A percentile compares a stretch with the other conserved stretches of the same genome.
These are phyloP conservation scores for Clonostachys byssicola DNA, from an alignment of 2,329 filamentous ascomycete genomes.

Conservation along the genomic window DNA sequence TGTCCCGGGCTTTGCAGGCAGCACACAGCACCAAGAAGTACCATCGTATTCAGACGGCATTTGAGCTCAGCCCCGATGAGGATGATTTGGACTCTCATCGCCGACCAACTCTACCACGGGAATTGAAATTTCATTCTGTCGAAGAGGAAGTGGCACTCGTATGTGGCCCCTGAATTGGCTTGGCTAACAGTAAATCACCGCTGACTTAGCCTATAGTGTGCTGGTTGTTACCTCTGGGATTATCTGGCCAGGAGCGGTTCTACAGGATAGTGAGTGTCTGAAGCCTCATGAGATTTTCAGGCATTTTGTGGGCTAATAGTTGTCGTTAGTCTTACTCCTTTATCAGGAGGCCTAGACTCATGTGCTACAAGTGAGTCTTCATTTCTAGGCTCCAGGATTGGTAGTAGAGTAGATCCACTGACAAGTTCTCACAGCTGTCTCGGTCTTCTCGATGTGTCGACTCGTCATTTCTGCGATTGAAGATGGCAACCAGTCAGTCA, in stretches of 20 bases:
- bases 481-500: constrained; percentile 20
- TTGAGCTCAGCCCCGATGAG: constrained; percentile 1
- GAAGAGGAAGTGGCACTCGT: background rate
- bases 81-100: background rate
- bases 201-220: background rate
- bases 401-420: background rate
- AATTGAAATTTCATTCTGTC: background rate
- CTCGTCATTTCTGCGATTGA: constrained; percentile 45
- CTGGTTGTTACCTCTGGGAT: constrained; percentile 41
- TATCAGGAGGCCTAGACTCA: constrained; percentile 29
- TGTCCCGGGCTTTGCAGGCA: constrained; percentile 52
- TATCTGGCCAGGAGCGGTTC: constrained; percentile 43
- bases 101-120: background rate
- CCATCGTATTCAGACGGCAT: background rate
- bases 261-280: constrained; percentile 45
- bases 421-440: constrained; percentile 7
- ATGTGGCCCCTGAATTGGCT: background rate
- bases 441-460: constrained; percentile 45
- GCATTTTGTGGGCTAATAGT: background rate
- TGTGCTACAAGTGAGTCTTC: constrained; percentile 8
- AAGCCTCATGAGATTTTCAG: background rate
- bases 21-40: background rate
- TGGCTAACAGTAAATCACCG: background rate
- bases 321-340: constrained; percentile 12
- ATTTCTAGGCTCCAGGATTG: background rate